A percentile compares a stretch with the other conserved stretches of the same genome.
phyloP scores from a whole-genome alignment of 257 asterid genomes.

The Gentiana macrophylla region DNA sequence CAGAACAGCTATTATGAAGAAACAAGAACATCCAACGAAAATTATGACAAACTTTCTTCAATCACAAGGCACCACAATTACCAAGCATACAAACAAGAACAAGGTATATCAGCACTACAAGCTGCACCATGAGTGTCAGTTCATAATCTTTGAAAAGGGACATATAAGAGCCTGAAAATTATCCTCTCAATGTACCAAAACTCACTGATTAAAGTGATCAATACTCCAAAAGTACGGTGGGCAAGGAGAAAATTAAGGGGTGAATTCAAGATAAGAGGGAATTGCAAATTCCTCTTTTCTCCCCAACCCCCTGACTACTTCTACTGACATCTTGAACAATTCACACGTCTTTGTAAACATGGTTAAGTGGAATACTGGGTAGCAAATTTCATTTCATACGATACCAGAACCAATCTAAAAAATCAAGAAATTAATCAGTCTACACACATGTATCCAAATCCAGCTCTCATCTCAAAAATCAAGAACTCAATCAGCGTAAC shows the following conservation, averaged over 20 bases:
- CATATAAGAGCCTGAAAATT: too few species aligned
- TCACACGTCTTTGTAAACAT: neutral
- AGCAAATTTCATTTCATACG: neutral
- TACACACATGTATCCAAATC: neutral
- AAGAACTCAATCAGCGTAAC: constrained; percentile 7
- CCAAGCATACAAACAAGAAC: too few species aligned
- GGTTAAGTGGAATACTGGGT: too few species aligned
- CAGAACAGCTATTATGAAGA: constrained; percentile 8
- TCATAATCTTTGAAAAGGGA: too few species aligned
- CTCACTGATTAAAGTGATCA: too few species aligned
- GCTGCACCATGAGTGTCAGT: too few species aligned
- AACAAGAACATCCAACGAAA: neutral
- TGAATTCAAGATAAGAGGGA: too few species aligned
- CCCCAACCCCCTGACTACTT: neutral
- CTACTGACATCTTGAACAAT: neutral
- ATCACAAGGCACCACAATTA: too few species aligned
- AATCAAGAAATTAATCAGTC: neutral
- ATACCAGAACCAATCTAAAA: neutral
- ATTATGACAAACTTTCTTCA: neutral
- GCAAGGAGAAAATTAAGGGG: too few species aligned
- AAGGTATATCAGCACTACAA: too few species aligned
- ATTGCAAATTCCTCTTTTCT: neutral
- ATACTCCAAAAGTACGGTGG: too few species aligned
- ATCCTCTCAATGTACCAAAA: too few species aligned
- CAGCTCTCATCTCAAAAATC: neutral